These are phyloP conservation scores for Amauroascus niger DNA, from an alignment of 2,329 filamentous ascomycete genomes.

Conservation along the genomic window DNA sequence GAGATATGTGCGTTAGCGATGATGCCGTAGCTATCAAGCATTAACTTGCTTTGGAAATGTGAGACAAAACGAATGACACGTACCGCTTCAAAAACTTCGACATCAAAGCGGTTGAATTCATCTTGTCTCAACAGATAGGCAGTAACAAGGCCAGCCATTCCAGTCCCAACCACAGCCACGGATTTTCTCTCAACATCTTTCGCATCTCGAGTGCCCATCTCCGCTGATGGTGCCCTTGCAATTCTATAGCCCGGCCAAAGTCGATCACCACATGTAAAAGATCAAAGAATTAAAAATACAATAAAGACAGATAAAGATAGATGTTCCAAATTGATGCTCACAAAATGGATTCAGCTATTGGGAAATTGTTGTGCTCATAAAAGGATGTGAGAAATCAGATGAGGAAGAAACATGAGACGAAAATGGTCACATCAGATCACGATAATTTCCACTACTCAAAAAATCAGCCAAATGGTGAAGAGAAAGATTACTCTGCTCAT, in stretches of 20 bases:
- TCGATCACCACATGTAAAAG: neutral
- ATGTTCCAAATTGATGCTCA: neutral
- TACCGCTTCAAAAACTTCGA: slow-evolving; percentile 41
- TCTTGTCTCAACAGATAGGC: slow-evolving; percentile 40
- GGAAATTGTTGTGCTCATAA: too few species aligned
- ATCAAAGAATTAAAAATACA: neutral
- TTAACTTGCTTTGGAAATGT: neutral
- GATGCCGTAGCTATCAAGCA: neutral
- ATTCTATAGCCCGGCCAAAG: neutral
- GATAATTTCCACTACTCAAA: too few species aligned
- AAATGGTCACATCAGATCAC: too few species aligned
- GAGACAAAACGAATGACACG: neutral
- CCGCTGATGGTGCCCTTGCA: neutral
- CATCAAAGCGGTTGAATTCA: slow-evolving; percentile 31
- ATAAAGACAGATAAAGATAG: too few species aligned
- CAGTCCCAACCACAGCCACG: slow-evolving; percentile 42
- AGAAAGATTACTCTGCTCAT: too few species aligned
- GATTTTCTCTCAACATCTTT: slow-evolving; percentile 15
- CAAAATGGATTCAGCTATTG: too few species aligned
- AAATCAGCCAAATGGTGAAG: too few species aligned
- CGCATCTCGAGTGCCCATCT: neutral
- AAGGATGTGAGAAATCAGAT: too few species aligned
- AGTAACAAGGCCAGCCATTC: slow-evolving; percentile 42
- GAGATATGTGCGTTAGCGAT: slow-evolving; percentile 6
- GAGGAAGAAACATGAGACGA: too few species aligned